Evolutionary conservation across 2,329 filamentous ascomycete genomes (phyloP).

Genomic region (Alternaria triticina): DNA sequence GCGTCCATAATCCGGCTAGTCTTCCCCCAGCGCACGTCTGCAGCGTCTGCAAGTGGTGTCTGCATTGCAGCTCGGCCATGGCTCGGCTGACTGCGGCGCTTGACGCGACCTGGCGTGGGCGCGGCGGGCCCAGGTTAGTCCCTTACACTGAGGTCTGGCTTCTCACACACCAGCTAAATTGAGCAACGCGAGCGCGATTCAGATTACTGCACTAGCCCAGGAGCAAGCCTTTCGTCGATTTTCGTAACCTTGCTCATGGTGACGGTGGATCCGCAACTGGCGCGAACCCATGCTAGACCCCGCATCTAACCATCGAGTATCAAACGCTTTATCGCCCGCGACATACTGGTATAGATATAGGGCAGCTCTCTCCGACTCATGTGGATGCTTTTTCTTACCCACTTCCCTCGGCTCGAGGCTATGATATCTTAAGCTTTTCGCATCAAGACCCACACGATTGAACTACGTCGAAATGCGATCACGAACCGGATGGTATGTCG

Average conservation of each 20-base stretch:
- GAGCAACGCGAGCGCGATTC: constrained; percentile 36
- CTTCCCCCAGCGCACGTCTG: constrained; percentile 18
- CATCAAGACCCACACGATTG: constrained; percentile 21
- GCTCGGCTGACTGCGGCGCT: constrained; percentile 36
- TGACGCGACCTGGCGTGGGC: constrained; percentile 26
- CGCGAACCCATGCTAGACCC: constrained; percentile 45
- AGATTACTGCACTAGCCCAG: constrained; percentile 36
- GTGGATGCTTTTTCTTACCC: constrained; percentile 29
- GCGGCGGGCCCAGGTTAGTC: constrained; percentile 17
- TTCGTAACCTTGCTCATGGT: constrained; percentile 31
- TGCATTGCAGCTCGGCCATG: constrained; percentile 34
- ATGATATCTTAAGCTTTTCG: constrained; percentile 16
- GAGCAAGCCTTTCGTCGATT: constrained; percentile 30
- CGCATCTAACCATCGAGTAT: constrained; percentile 38
- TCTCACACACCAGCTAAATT: constrained; percentile 38
- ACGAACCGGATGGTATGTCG: constrained; percentile 49
- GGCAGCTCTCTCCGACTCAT: constrained; percentile 32
- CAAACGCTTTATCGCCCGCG: constrained; percentile 29
- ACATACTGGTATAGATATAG: constrained; percentile 42
- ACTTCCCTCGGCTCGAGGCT: constrained; percentile 29
- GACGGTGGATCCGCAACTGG: constrained; percentile 39
- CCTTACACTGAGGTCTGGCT: constrained; percentile 22
- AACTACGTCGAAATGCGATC: constrained; percentile 42
- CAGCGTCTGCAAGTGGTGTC: constrained; percentile 23
- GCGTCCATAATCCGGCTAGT: constrained; percentile 28